Percentiles rank a stretch among this genome's conserved stretches.
These are phyloP conservation scores for Fusarium falciforme DNA, from an alignment of 2,329 filamentous ascomycete genomes.

Conservation along the genomic window DNA sequence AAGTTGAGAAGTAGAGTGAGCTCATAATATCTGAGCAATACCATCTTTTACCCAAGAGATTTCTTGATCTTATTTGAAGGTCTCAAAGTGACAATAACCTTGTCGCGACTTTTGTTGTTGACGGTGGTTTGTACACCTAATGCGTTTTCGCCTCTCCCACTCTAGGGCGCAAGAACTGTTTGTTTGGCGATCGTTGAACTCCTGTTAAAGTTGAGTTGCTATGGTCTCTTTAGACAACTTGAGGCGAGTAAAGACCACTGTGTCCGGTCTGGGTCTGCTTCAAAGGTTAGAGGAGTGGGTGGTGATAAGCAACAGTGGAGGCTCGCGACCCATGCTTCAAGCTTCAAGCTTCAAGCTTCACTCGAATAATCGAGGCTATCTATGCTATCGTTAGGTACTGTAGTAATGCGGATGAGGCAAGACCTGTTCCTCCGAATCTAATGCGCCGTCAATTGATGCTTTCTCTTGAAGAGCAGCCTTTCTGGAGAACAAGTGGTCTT, in stretches of 20 bases:
- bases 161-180: background rate
- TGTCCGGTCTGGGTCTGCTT: background rate
- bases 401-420: background rate
- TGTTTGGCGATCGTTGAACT: background rate
- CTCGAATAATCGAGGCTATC: background rate
- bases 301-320: background rate
- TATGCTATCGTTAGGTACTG: background rate
- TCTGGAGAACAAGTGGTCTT: background rate
- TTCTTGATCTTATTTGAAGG: background rate
- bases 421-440: background rate
- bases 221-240: too few relatives aligned
- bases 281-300: background rate
- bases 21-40: background rate
- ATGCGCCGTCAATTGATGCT: background rate
- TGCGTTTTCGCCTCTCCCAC: background rate
- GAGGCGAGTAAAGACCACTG: background rate
- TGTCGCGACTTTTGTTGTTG: background rate
- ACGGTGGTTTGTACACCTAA: background rate
- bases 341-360: background rate
- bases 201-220: background rate
- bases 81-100: fast-evolving
- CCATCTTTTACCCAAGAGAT: background rate
- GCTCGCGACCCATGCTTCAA: background rate
- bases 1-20: background rate
- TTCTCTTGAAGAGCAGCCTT: background rate